Base-by-base conservation (phyloP, 2,329 filamentous ascomycete species). In the Beauveria scarabaeidicola region DNA sequence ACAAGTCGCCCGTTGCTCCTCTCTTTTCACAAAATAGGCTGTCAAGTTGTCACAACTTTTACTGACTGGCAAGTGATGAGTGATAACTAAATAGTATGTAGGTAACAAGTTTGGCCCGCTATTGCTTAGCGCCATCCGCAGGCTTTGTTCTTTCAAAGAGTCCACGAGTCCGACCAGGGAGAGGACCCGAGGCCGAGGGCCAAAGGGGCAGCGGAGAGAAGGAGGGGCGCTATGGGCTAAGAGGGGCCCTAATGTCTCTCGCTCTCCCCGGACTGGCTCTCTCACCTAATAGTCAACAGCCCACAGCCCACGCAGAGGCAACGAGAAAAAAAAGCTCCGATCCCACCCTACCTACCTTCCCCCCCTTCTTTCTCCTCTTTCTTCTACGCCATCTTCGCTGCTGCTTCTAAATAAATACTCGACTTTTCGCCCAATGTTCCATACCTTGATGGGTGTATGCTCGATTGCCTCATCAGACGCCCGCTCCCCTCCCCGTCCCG, bases 281-380 rank as follows among this genome's bases (percentile, higher is more conserved):
- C 25, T 25, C 15, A 23, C 43, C 23, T 21, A 23, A 19, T 15
- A 25, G 15, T 36, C 19, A 29, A 25, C 13, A 25, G 36, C 15
- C 13, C 48, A n/a, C 54, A 41, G 23, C 19, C 44, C 36, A 32
- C 10, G 21, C 55, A 57, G 29, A 58, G 23, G 23, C 21, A 47
- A 44, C 23, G 27, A 38, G 29, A 36, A n/a, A 36, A 60, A 55
- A 60, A 60, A 60, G 52, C 52, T 60, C 58, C 58, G 58, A 60
- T 60, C 52, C 44, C 52, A 54, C 43, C 50, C 51, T 43, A 21
- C 41, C 27, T 36, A 13, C 9, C 10, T 8, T 15, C 23, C 29
- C 25, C 15, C 27, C 10, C 15, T 43, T 17, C 41, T 29, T 13
- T 7, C 23, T 41, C 46, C 25, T 52, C 29, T 25, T 23, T 25